These are phyloP conservation scores for Talaromyces sp. DNA, from an alignment of 2,329 filamentous ascomycete genomes.

Conservation along the genomic window DNA sequence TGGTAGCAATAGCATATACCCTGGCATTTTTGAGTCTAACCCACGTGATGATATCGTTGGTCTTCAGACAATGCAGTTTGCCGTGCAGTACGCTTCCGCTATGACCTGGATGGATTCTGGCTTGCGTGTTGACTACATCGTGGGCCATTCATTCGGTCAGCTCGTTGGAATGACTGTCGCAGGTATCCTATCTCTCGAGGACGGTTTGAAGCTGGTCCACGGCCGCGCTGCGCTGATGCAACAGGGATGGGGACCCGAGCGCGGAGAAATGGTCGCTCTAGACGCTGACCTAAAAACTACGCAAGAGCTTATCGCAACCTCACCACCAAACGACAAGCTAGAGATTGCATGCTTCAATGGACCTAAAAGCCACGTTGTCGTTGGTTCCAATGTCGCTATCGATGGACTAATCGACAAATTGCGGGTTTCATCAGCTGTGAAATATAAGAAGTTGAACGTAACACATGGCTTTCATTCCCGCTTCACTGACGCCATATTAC, in stretches of 20 bases:
- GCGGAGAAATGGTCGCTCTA: not conserved
- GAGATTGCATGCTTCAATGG: not conserved
- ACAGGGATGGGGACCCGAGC: not conserved
- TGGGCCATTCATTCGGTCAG: not conserved
- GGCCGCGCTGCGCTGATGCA: not conserved
- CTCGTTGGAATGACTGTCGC: not conserved
- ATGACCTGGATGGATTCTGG: not conserved
- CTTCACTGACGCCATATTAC: not conserved
- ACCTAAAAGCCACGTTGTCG: not conserved
- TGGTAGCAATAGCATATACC: not conserved
- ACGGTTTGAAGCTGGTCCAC: not conserved
- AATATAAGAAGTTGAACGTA: conserved; percentile 3
- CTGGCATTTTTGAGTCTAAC: not conserved
- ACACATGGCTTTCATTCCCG: conserved; percentile 3
- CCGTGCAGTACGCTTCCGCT: not conserved
- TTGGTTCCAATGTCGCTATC: not conserved
- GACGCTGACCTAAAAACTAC: not conserved
- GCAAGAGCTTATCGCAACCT: not conserved
- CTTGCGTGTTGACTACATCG: not conserved
- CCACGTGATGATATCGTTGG: not conserved
- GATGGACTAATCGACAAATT: conserved; percentile 8
- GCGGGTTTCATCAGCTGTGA: not conserved
- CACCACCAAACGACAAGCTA: not conserved
- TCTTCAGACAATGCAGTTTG: not conserved
- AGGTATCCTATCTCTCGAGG: not conserved